Evolutionary conservation across 345 rosid genomes (phyloP), one percentile per base, ranked within the genome.

Genomic region (Dovyalis caffra): DNA sequence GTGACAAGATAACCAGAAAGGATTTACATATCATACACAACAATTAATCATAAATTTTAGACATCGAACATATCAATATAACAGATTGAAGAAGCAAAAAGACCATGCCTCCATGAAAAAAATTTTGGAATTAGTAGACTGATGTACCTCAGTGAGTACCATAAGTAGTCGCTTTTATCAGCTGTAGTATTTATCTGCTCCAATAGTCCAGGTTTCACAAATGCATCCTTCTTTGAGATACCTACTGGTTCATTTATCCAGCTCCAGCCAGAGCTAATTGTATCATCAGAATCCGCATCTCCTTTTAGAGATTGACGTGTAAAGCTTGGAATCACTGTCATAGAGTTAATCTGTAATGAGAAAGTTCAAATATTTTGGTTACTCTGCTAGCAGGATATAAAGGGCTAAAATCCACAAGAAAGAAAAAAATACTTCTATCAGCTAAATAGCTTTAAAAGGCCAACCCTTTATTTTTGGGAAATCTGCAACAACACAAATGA

Each of bases 131-230:
- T 26, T 10, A 64, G 33, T 20, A 23, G 62, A 73, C 64, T 58
- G 34, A 32, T 32, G 62, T 85, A 95, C 99, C 97, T 90, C 74
- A 85, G 75, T 6, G 97, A 92, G 81, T 95, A 95, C 99, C 99
- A 95, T 73, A 95, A 77, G 88, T 89, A 95, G 72, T 95, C 97
- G 38, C 92, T 95, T 80, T 80, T 72, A 78, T 95, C 97, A 69
- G 95, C 90, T 66, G 97, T 91, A 26, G 97, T 91, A 81, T 89
- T 87, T 76, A 95, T 89, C 83, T 95, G 97, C 81, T 95, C 99
- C 74, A 90, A 32, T 70, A 95, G 81, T 81, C 97, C 99, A 68
- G 67, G 76, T 85, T 85, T 90, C 68, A 77, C 57, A 65, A 88
- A 87, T 69, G 97, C 89, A 77, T 83, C 84, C 1, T 75, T 73